A percentile compares a stretch with the other conserved stretches of the same genome.
phyloP scores from a whole-genome alignment of 371 early-diverging fungal genomes.

The Mortierella sp. region DNA sequence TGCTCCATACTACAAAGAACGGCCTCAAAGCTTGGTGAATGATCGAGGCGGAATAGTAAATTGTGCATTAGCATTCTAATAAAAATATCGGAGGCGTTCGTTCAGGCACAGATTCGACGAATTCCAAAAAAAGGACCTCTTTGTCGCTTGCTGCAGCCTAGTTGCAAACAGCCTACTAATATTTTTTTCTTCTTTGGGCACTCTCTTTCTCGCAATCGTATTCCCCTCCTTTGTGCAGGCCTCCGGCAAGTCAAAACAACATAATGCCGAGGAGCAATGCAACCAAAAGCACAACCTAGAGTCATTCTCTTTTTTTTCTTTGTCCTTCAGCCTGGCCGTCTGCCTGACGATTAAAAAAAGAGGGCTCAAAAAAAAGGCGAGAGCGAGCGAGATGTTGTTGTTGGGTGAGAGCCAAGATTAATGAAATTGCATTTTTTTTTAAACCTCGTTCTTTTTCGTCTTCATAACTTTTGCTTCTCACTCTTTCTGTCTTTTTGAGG shows the following conservation, averaged over 20 bases:
- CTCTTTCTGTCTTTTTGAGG: not conserved
- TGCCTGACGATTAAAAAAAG: not conserved
- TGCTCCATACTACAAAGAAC: not conserved
- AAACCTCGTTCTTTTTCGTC: not conserved
- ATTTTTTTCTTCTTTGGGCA: too few species aligned
- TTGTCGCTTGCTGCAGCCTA: too few species aligned
- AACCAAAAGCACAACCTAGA: not conserved
- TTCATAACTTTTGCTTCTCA: not conserved
- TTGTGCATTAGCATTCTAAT: too few species aligned
- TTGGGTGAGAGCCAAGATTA: slow-evolving; percentile 6
- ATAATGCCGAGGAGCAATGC: not conserved
- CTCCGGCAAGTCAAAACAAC: not conserved
- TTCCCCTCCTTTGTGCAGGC: not conserved
- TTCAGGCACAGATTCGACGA: too few species aligned
- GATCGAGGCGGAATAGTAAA: slow-evolving; percentile 3
- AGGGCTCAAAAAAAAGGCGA: not conserved
- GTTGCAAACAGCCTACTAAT: too few species aligned
- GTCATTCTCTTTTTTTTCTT: not conserved
- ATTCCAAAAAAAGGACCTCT: too few species aligned
- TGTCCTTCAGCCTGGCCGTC: not conserved
- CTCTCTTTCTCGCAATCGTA: too few species aligned
- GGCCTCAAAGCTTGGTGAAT: not conserved
- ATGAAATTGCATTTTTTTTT: not conserved
- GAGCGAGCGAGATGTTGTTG: too few species aligned
- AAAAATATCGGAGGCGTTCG: too few species aligned